Percentiles rank a stretch among this genome's conserved stretches.
These are phyloP conservation scores for Thermomucor indicae-seudaticae DNA, from an alignment of 371 early-diverging fungal genomes.

Conservation along the genomic window DNA sequence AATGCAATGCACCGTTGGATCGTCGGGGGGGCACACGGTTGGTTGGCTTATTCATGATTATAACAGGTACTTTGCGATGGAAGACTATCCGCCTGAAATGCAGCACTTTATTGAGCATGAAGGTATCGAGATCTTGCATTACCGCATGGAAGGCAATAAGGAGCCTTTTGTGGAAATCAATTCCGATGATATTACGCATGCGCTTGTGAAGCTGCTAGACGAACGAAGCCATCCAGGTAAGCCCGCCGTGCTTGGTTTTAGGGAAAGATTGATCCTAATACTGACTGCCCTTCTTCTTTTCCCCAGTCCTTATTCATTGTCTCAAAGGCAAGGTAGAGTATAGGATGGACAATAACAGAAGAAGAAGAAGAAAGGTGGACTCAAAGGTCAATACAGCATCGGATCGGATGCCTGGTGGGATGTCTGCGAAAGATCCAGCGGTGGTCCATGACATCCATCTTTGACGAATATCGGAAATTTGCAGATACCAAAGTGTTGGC, in stretches of 20 bases:
- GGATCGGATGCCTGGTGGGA: conserved; percentile 92
- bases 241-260: background rate
- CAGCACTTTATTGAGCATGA: conserved; percentile 69
- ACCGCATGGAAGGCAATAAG: conserved; percentile 85
- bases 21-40: too few relatives aligned
- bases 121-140: conserved; percentile 73
- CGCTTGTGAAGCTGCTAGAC: conserved; percentile 76
- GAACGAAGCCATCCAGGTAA: conserved; percentile 72
- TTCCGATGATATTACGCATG: conserved; percentile 69
- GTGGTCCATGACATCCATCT: conserved; percentile 94
- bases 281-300: background rate
- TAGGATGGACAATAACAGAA: background rate
- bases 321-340: conserved; percentile 82
- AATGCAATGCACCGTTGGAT: too few relatives aligned
- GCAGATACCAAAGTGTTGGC: conserved; percentile 89
- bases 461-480: conserved; percentile 93
- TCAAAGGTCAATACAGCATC: conserved; percentile 48
- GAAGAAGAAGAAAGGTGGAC: background rate
- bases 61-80: conserved; percentile 69
- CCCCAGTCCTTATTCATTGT: conserved; percentile 80
- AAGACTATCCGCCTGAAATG: conserved; percentile 81
- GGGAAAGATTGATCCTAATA: too few relatives aligned
- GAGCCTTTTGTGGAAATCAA: conserved; percentile 93
- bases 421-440: conserved; percentile 89
- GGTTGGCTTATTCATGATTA: background rate